Evolutionary conservation across 75 land plant species (phyloP).

Genomic region (Azolla pinnata): DNA sequence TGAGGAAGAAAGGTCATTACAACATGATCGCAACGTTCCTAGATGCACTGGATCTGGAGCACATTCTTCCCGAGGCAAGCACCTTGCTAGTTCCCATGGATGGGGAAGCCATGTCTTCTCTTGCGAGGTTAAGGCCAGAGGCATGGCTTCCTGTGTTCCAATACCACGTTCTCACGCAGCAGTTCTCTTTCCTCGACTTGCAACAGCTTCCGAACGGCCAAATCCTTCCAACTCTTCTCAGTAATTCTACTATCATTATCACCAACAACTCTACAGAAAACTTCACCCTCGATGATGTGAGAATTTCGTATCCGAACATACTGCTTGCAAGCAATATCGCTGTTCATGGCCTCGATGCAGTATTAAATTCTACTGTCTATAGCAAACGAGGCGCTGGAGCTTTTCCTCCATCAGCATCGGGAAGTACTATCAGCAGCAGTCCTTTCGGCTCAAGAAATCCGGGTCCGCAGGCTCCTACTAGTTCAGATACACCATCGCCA

Average conservation of each 20-base stretch:
- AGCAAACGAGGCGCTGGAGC: no score
- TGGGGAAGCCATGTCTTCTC: not conserved
- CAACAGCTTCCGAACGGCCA: conserved; percentile 7
- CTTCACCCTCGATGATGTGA: conserved; percentile 15
- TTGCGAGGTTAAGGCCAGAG: not conserved
- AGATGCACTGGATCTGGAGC: not conserved
- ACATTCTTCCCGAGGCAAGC: conserved; percentile 4
- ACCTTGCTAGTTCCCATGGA: conserved; percentile 3
- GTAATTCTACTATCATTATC: conserved; percentile 9
- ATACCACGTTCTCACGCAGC: conserved; percentile 8
- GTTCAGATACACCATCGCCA: no score
- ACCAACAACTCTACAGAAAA: conserved; percentile 3
- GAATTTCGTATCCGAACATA: conserved; percentile 6
- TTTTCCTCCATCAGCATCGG: no score
- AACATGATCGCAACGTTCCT: not conserved
- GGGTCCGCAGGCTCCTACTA: no score
- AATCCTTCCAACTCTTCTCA: conserved; percentile 6
- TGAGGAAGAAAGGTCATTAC: not conserved
- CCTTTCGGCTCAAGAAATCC: no score
- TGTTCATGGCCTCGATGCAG: conserved; percentile 17
- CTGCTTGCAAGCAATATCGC: conserved; percentile 6
- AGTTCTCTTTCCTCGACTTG: conserved; percentile 9
- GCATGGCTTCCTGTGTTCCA: conserved; percentile 4
- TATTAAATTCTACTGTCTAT: conserved; percentile 13
- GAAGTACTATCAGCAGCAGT: no score